phyloP scores from a whole-genome alignment of 2,329 filamentous ascomycete species.

The Cladophialophora immunda region DNA sequence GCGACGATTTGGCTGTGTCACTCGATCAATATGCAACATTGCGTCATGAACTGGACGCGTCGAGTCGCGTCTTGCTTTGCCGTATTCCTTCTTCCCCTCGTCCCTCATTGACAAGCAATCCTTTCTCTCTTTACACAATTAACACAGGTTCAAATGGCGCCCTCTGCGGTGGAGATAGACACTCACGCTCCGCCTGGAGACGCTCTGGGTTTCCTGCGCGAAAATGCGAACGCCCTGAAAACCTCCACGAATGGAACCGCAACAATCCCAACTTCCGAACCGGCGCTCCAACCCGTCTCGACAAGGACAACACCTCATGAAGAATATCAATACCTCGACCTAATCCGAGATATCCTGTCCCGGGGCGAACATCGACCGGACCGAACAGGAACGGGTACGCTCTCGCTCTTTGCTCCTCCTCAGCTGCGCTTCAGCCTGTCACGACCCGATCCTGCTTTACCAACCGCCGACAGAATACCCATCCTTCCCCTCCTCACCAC shows the following conservation, averaged over 20 bases:
- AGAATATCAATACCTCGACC: conserved; percentile 91
- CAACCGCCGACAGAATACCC: conserved; percentile 56
- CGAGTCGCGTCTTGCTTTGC: conserved; percentile 11
- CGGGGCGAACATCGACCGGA: conserved; percentile 89
- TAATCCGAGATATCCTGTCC: conserved; percentile 84
- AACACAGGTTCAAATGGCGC: conserved; percentile 29
- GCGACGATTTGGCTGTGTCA: background rate
- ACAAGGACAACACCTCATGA: conserved; percentile 65
- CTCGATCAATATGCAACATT: conserved; percentile 2
- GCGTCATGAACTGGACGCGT: conserved; percentile 18
- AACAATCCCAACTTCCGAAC: conserved; percentile 1
- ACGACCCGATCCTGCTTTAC: conserved; percentile 53
- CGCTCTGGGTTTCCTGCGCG: conserved; percentile 37
- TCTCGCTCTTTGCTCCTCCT: conserved; percentile 84
- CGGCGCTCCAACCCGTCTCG: background rate
- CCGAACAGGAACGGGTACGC: conserved; percentile 91
- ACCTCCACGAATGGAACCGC: conserved; percentile 13
- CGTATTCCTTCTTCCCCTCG: background rate
- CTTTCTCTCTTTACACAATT: background rate
- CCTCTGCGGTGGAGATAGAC: conserved; percentile 32
- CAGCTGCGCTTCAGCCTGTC: conserved; percentile 88
- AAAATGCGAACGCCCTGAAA: conserved; percentile 35
- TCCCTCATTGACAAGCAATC: background rate
- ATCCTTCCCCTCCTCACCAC: conserved; percentile 94
- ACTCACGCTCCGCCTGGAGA: conserved; percentile 25